These are phyloP conservation scores for Fusarium phyllophilum DNA, from an alignment of 2,329 filamentous ascomycete genomes.

Conservation along the genomic window DNA sequence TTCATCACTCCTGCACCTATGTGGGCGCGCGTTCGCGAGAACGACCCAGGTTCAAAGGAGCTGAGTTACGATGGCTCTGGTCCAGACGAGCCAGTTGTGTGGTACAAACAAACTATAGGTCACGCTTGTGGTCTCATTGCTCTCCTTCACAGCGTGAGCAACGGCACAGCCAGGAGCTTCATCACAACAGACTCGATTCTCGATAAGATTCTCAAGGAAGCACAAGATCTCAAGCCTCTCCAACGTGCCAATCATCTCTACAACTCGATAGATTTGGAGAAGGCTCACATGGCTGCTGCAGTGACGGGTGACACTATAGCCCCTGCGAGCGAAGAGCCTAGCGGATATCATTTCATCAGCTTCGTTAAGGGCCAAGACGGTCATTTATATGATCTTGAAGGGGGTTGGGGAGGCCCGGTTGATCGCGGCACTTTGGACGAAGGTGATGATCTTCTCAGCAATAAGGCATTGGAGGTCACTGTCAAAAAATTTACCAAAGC, in stretches of 20 bases:
- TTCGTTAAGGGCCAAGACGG: conserved; percentile 75
- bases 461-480: conserved; percentile 73
- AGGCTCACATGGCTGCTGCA: conserved; percentile 77
- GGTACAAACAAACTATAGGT: conserved; percentile 87
- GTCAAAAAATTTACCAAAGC: conserved; percentile 56
- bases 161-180: conserved; percentile 68
- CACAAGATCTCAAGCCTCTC: conserved; percentile 67
- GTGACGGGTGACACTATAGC: conserved; percentile 73
- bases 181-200: conserved; percentile 66
- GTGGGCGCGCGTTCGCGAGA: conserved; percentile 58
- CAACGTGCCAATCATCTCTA: conserved; percentile 77
- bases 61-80: conserved; percentile 49
- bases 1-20: conserved; percentile 75
- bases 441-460: conserved; percentile 72
- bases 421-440: conserved; percentile 67
- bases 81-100: conserved; percentile 72
- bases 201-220: conserved; percentile 68
- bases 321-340: conserved; percentile 67
- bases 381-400: conserved; percentile 83
- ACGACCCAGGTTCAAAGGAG: conserved; percentile 32
- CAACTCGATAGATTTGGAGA: conserved; percentile 74
- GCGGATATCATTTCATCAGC: conserved; percentile 82
- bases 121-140: conserved; percentile 86
- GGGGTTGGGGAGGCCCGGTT: conserved; percentile 76
- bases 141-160: conserved; percentile 77